A percentile compares a stretch with the other conserved stretches of the same genome.
phyloP scores from a whole-genome alignment of 345 rosid species.

The Passiflora organensis region DNA sequence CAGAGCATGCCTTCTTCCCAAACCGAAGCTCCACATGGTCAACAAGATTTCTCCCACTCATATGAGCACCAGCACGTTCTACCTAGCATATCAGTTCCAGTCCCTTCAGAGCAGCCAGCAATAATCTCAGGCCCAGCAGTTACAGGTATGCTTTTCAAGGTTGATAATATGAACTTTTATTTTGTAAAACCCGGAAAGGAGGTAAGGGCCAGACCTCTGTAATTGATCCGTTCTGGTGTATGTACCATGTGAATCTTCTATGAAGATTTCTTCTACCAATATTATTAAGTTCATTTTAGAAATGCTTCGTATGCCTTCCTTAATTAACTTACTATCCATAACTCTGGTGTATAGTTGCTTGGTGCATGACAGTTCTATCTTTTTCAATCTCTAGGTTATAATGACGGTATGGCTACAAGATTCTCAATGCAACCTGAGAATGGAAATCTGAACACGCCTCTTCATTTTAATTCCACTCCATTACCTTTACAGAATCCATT shows the following conservation, averaged over 20 bases:
- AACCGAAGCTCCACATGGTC: conserved; percentile 9
- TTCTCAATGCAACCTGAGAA: conserved; percentile 46
- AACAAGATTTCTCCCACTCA: conserved; percentile 21
- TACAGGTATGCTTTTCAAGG: conserved; percentile 42
- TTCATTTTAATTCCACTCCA: conserved; percentile 43
- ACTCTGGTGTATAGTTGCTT: no score
- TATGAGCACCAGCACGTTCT: conserved; percentile 35
- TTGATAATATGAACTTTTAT: no score
- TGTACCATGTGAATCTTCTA: no score
- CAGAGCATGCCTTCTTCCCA: conserved; percentile 7
- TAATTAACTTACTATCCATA: background rate
- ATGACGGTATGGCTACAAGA: conserved; percentile 34
- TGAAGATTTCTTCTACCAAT: no score
- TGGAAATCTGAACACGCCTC: conserved; percentile 35
- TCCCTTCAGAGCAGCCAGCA: conserved; percentile 47
- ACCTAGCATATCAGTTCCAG: conserved; percentile 40
- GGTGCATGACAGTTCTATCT: conserved; percentile 4
- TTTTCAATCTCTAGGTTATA: conserved; percentile 36
- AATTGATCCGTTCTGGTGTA: background rate
- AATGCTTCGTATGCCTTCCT: background rate
- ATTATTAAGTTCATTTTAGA: background rate
- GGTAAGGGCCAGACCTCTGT: no score
- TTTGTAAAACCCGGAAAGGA: background rate
- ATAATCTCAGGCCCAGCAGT: conserved; percentile 43
- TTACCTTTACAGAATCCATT: conserved; percentile 46